Conservation (phyloP, 2,329 filamentous ascomycete genomes). For the Colletotrichum brevisporum region DNA sequence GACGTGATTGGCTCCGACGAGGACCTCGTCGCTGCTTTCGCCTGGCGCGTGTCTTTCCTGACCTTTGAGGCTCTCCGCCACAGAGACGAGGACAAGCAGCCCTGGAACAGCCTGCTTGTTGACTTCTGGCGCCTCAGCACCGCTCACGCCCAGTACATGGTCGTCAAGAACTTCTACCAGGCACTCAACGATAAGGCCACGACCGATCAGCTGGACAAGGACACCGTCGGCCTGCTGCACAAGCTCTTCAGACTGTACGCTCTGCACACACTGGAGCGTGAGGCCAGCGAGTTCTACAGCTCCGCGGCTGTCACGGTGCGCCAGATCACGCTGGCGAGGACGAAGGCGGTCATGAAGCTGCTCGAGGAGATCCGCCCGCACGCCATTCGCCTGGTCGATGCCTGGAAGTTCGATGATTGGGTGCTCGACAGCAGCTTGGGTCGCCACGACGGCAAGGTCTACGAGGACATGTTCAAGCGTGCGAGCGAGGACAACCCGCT, state of each 20-base stretch:
- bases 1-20: constrained; percentile 79
- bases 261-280: constrained; percentile 73
- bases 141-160: constrained; percentile 82
- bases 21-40: constrained; percentile 81
- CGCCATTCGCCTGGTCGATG: constrained; percentile 78
- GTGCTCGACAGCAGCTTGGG: constrained; percentile 81
- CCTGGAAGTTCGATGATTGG: constrained; percentile 85
- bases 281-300: constrained; percentile 81
- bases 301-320: constrained; percentile 77
- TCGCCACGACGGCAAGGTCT: constrained; percentile 80
- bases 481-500: constrained; percentile 81
- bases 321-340: constrained; percentile 79
- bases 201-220: constrained; percentile 66
- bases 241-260: constrained; percentile 88
- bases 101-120: constrained; percentile 83
- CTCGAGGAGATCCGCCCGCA: constrained; percentile 81
- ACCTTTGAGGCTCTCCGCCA: constrained; percentile 83
- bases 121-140: constrained; percentile 84
- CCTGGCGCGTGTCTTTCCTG: constrained; percentile 80
- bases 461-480: constrained; percentile 82
- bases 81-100: constrained; percentile 80
- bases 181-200: constrained; percentile 61
- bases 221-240: constrained; percentile 72
- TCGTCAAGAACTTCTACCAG: constrained; percentile 80
- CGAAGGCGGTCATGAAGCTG: constrained; percentile 84